These are phyloP conservation scores for Rhynchospora pubera DNA, from an alignment of 176 grass and related monocot species.

Conservation along the genomic window DNA sequence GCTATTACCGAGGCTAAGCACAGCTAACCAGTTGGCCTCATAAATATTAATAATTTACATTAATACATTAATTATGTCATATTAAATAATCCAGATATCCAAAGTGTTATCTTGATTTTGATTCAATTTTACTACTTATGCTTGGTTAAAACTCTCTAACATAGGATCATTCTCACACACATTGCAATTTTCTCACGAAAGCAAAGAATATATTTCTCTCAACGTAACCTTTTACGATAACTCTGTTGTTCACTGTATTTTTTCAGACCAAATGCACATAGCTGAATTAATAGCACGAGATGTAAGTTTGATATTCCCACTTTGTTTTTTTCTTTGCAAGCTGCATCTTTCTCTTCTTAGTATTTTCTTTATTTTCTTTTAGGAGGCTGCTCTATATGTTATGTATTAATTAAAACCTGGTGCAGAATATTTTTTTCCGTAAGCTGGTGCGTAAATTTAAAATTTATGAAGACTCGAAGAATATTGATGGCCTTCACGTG, in stretches of 20 bases:
- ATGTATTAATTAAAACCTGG: not conserved
- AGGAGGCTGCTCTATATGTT: not conserved
- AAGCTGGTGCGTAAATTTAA: slow-evolving; percentile 59
- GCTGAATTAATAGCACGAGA: slow-evolving; percentile 57
- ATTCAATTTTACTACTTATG: not conserved
- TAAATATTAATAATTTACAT: not conserved
- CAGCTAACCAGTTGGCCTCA: not conserved
- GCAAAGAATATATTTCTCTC: too few species aligned
- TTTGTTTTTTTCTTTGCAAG: slow-evolving; percentile 5
- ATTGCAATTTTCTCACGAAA: too few species aligned
- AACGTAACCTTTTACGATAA: not conserved
- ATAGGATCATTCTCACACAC: too few species aligned
- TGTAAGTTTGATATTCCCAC: slow-evolving; percentile 49
- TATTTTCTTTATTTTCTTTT: slow-evolving; percentile 1
- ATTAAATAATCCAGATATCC: not conserved
- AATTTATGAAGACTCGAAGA: slow-evolving; percentile 54
- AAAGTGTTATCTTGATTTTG: not conserved
- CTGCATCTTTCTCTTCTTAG: not conserved
- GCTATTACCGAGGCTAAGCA: not conserved
- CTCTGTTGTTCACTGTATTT: slow-evolving; percentile 15
- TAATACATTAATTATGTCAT: not conserved
- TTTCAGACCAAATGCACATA: slow-evolving; percentile 40
- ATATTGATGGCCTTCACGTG: slow-evolving; percentile 57
- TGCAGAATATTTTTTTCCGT: slow-evolving; percentile 71
- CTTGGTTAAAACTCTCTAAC: too few species aligned